A percentile compares a stretch with the other conserved stretches of the same genome.
These are phyloP conservation scores for Diversispora epigaea DNA, from an alignment of 192 early-diverging fungal species.

Conservation along the genomic window DNA sequence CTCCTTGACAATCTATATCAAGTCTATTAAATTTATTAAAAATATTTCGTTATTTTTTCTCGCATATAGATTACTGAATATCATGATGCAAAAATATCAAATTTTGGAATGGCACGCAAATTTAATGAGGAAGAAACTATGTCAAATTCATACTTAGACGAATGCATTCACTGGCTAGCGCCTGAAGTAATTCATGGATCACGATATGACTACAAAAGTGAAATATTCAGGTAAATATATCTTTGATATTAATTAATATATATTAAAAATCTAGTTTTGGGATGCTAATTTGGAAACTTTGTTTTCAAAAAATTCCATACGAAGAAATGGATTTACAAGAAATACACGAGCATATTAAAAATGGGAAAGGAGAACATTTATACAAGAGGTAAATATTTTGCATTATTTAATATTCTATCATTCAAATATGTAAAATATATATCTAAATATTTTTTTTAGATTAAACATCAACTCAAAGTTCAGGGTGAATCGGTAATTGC, in stretches of 20 bases:
- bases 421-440: no score
- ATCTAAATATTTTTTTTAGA: not conserved
- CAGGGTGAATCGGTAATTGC: not conserved
- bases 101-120: not conserved
- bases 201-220: not conserved
- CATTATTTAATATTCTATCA: not conserved
- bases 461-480: not conserved
- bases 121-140: not conserved
- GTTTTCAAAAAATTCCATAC: not conserved
- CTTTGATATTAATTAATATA: not conserved
- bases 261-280: not conserved
- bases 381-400: no score
- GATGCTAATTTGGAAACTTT: conserved; percentile 16
- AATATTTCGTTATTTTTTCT: not conserved
- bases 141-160: not conserved
- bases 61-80: conserved; percentile 9
- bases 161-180: not conserved
- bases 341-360: no score
- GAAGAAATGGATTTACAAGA: not conserved
- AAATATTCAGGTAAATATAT: conserved; percentile 20
- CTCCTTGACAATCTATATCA: not conserved
- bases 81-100: conserved; percentile 20
- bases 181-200: not conserved
- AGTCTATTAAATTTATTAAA: not conserved
- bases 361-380: no score